Base-by-base conservation (phyloP, 257 asterid species). In the Anisodus tanguticus region DNA sequence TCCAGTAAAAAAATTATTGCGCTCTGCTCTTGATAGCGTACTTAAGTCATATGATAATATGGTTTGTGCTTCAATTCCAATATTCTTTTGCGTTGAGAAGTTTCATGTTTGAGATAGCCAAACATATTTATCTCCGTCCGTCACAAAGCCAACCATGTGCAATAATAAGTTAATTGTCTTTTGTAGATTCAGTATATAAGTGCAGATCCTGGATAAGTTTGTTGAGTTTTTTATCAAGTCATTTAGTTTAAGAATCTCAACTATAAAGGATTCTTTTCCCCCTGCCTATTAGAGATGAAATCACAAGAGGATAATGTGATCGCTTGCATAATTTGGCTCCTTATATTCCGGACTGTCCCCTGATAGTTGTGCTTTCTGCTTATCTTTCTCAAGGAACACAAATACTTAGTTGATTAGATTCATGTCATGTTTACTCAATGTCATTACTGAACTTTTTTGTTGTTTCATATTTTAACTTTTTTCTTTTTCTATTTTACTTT, bases 401-500 rank as follows among this genome's bases (percentile, higher is more conserved):
- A 0, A 22, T 51, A 49, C 81, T 74, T 47, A 3, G 19, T 74
- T 10, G 26, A 51, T 66, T 66, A 66, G 72, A 66, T 66, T 35
- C 72, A 66, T 26, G 4, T 66, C 72, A 11, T 76, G 47, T 51
- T 76, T 53, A 26, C 64, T 51, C 63, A 76, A 49, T 76, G 26
- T 64, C 63, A 31, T 53, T 77, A 6, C 64, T 53, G 13, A 7
- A 47, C 31, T 62, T n/a, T 59, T 31, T 62, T 62, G 19, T 81
- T 60, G 84, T 62, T 49, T 64, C 22, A 43, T 9, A 31, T 6
- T 19, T 10, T 60, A 54, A 5, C 12, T 13, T 66, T 68, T 47
- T 54, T 17, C 54, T 41, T 82, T 70, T 67, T 55, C 59, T 57
- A 67, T 63, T 83, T 47, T 53, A 63, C 35, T 68, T 58, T 85